These are phyloP conservation scores for Parachaetomium inaequale DNA, from an alignment of 495 filamentous ascomycete genomes.

Conservation along the genomic window DNA sequence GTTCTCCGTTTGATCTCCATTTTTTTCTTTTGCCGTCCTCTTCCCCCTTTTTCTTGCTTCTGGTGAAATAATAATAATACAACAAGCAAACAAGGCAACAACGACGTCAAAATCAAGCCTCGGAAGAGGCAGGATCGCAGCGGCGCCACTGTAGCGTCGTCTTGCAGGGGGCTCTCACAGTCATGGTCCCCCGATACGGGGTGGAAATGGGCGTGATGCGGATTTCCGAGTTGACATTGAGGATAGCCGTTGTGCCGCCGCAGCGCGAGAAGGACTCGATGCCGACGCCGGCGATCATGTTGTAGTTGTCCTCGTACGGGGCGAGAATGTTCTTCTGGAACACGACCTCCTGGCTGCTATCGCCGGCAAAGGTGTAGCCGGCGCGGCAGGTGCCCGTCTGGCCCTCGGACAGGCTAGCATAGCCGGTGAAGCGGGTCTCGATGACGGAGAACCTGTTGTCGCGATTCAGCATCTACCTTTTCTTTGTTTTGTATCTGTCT, in stretches of 20 bases:
- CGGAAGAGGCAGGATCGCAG: constrained; percentile 10
- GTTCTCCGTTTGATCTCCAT: constrained; percentile 6
- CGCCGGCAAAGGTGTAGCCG: constrained; percentile 32
- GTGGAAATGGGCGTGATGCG: constrained; percentile 32
- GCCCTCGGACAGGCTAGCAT: constrained; percentile 25
- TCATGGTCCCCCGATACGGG: constrained; percentile 28
- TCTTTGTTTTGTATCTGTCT: background rate
- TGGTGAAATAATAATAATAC: background rate
- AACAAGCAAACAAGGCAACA: background rate
- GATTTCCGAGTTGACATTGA: constrained; percentile 41
- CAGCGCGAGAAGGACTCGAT: constrained; percentile 33
- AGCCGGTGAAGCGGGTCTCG: constrained; percentile 37
- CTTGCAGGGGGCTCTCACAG: constrained; percentile 26
- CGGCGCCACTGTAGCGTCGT: constrained; percentile 20
- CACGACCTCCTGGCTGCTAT: constrained; percentile 31
- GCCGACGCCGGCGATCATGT: constrained; percentile 32
- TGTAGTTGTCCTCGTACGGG: constrained; percentile 35
- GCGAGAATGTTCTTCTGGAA: constrained; percentile 36
- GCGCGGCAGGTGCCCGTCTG: constrained; percentile 29
- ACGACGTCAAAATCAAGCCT: background rate
- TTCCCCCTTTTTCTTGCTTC: background rate
- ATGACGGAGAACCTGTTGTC: constrained; percentile 30
- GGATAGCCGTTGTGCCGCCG: constrained; percentile 30
- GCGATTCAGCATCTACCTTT: constrained; percentile 2
- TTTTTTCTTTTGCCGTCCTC: background rate